phyloP scores from a whole-genome alignment of 2,329 filamentous ascomycete species.

The Ophiostoma pallidulum region DNA sequence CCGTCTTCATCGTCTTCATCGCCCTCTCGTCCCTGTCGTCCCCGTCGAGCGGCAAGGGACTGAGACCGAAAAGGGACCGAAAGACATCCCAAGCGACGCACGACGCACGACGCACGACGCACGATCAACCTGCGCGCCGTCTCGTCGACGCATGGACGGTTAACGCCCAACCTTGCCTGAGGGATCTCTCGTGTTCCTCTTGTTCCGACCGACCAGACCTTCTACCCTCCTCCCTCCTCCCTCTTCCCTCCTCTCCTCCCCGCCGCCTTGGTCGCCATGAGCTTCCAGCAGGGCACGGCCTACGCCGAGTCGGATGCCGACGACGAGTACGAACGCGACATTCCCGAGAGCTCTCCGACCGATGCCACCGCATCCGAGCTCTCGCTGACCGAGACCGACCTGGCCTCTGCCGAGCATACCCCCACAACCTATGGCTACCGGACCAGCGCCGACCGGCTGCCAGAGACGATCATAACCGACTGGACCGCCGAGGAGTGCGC shows the following conservation, averaged over 20 bases:
- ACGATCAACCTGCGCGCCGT: not conserved
- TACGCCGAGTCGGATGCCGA: conserved; percentile 75
- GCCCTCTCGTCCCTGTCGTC: not conserved
- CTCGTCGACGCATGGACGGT: not conserved
- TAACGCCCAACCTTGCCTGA: not conserved
- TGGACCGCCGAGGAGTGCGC: conserved; percentile 84
- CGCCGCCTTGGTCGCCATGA: conserved; percentile 32
- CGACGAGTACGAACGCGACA: conserved; percentile 72
- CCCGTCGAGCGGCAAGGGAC: not conserved
- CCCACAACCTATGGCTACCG: conserved; percentile 68
- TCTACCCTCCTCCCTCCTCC: too few species aligned
- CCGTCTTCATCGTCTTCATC: not conserved
- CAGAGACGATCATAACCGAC: conserved; percentile 66
- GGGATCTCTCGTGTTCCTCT: not conserved
- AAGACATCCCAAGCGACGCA: not conserved
- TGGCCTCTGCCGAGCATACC: conserved; percentile 63
- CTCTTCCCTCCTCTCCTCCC: not conserved
- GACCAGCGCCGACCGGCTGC: conserved; percentile 54
- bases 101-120: not conserved
- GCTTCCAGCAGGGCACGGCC: conserved; percentile 55
- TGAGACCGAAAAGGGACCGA: not conserved
- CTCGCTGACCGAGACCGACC: conserved; percentile 63
- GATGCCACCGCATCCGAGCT: conserved; percentile 55
- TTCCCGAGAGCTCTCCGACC: conserved; percentile 57
- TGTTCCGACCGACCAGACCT: too few species aligned